A percentile compares a stretch with the other conserved stretches of the same genome.
Evolutionary conservation across 768 basidiomycete genomes (phyloP).

Genomic region (Russula olivacea): DNA sequence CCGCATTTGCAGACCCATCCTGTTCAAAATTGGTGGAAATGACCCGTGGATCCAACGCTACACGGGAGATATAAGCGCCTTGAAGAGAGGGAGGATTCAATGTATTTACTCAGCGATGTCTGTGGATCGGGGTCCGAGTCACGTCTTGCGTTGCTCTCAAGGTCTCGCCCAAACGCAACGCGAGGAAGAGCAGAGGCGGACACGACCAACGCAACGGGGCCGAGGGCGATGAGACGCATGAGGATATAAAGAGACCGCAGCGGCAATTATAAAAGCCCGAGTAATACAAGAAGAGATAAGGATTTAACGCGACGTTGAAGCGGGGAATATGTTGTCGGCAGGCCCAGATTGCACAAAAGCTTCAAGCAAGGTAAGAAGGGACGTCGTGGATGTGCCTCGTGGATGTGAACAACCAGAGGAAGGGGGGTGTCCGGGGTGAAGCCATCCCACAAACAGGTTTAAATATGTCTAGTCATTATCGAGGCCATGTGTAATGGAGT

Average conservation of each 20-base stretch:
- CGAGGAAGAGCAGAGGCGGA: constrained; percentile 26
- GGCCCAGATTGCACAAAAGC: no score
- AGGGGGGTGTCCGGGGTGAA: no score
- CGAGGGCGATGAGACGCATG: constrained; percentile 7
- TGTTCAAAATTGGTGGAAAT: constrained; percentile 42
- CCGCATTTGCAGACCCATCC: constrained; percentile 40
- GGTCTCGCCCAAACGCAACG: constrained; percentile 6
- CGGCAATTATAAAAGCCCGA: not conserved
- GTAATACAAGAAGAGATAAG: not conserved
- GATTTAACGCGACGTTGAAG: constrained; percentile 12
- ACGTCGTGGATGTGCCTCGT: no score
- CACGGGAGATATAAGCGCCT: not conserved
- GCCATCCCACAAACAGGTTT: no score
- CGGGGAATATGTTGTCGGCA: not conserved
- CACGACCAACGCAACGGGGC: constrained; percentile 30
- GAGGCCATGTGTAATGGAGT: no score
- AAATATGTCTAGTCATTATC: no score
- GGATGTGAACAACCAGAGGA: no score
- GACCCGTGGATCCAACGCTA: constrained; percentile 41
- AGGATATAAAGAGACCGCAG: not conserved
- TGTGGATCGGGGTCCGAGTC: not conserved
- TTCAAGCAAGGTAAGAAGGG: no score
- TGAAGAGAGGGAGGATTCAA: not conserved
- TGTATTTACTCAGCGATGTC: constrained; percentile 7
- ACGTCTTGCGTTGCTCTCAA: not conserved